Base-by-base conservation (phyloP, 768 basidiomycete genomes). In the Lentinula edodes region DNA sequence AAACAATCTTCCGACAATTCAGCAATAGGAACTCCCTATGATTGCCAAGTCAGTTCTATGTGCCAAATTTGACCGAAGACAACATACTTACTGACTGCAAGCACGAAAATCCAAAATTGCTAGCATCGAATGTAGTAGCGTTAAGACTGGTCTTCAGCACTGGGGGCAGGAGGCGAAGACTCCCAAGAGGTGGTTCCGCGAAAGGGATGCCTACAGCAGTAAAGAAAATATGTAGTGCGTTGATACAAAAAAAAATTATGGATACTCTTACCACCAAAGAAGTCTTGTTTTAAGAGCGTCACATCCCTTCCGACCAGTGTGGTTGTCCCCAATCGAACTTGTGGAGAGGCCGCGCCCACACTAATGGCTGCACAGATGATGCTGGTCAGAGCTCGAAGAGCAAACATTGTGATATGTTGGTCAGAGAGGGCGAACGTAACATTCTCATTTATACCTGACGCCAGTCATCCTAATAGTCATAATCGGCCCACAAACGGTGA, bases 1-100 rank as follows among this genome's bases (percentile, higher is more conserved):
- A 87, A 70, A 66, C 84, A 87, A 62, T 87, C 84, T 67, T 87
- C 85, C 20, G 83, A 82, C 43, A 70, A 66, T 58, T 74, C 78
- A 64, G 39, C 10, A 50, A 20, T 39, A 38, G 3, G 57, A 46
- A 48, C 6, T 0, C 23, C 23, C 35, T 41, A 35, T 10, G 4
- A 82, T 18, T 18, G 9, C 13, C 18, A 50, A 12, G 7, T 50
- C 4, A 36, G 66, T 70, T 13, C 52, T 16, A n/a, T 54, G 52
- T 54, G 23, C 23, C 8, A 20, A 34, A n/a, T 34, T 16, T 4
- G 18, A 39, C 35, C 10, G 12, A 32, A 15, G 46, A 12, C 58
- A 23, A 23, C 1, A 23, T 41, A 8, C 58, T 36, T 16, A 58
- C 58, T 28, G 46, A 34, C 70, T 86, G 85, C 10, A 87, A 64